These are phyloP conservation scores for Penicillium flavigenum DNA, from an alignment of 495 filamentous ascomycete genomes.

Conservation along the genomic window DNA sequence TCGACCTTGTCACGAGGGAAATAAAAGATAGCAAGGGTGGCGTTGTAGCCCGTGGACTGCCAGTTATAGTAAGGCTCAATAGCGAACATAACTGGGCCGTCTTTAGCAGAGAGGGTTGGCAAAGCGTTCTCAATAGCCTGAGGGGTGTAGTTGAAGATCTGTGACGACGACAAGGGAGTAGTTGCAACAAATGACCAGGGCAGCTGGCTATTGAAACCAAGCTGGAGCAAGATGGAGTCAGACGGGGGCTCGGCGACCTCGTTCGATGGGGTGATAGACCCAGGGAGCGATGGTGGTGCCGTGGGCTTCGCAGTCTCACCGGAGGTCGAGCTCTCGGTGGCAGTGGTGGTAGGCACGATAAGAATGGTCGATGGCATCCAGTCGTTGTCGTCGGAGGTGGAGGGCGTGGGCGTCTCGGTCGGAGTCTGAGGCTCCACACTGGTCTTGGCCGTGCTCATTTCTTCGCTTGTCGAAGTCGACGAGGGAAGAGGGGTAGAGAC, in stretches of 20 bases:
- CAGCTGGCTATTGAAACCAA: conserved; percentile 76
- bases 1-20: conserved; percentile 67
- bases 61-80: conserved; percentile 79
- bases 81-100: conserved; percentile 62
- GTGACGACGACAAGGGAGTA: conserved; percentile 66
- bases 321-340: conserved; percentile 30
- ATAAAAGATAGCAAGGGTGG: conserved; percentile 74
- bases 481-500: conserved; percentile 21
- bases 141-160: conserved; percentile 84
- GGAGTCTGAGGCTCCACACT: conserved; percentile 24
- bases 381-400: conserved; percentile 23
- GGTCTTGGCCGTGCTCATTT: conserved; percentile 23
- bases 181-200: conserved; percentile 81
- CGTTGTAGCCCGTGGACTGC: conserved; percentile 68
- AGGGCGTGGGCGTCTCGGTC: conserved; percentile 16
- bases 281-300: conserved; percentile 65
- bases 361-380: conserved; percentile 34
- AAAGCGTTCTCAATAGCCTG: conserved; percentile 69
- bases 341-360: conserved; percentile 23
- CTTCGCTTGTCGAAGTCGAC: conserved; percentile 8
- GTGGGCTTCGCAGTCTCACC: conserved; percentile 33
- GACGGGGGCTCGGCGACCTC: conserved; percentile 52
- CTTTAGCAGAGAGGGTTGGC: conserved; percentile 39
- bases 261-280: conserved; percentile 68
- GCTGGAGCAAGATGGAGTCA: conserved; percentile 70